phyloP scores from a whole-genome alignment of 352 stramenopile genomes.

The Pythium monospermum region DNA sequence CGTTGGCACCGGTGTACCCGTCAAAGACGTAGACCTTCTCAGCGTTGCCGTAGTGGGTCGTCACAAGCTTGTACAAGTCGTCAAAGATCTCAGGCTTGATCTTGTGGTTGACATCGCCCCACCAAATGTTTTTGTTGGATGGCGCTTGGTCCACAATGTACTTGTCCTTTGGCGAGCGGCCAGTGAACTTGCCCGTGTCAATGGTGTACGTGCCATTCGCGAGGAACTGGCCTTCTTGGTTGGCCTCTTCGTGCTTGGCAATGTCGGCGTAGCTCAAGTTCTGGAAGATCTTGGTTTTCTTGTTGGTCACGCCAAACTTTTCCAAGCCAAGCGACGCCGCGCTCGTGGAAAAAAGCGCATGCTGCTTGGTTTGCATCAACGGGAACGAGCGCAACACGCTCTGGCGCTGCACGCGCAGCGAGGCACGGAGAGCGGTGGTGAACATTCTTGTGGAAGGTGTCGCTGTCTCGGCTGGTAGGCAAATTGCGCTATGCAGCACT shows the following conservation, averaged over 20 bases:
- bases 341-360: slow-evolving; percentile 38
- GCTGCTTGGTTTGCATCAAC: slow-evolving; percentile 28
- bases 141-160: slow-evolving; percentile 51
- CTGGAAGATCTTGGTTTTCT: slow-evolving; percentile 89
- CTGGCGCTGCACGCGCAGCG: slow-evolving; percentile 50
- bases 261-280: slow-evolving; percentile 97
- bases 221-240: slow-evolving; percentile 90
- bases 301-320: slow-evolving; percentile 88
- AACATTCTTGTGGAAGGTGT: slow-evolving; percentile 38
- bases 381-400: slow-evolving; percentile 29
- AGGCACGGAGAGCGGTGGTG: slow-evolving; percentile 48
- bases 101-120: slow-evolving; percentile 50
- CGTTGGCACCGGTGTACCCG: slow-evolving; percentile 53
- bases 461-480: slow-evolving; percentile 18
- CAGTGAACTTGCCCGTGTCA: slow-evolving; percentile 98
- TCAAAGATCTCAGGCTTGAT: slow-evolving; percentile 49
- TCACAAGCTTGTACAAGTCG: slow-evolving; percentile 34
- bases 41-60: slow-evolving; percentile 39
- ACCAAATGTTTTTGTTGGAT: slow-evolving; percentile 45
- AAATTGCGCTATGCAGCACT: slow-evolving; percentile 21
- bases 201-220: slow-evolving; percentile 95
- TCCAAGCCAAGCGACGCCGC: slow-evolving; percentile 65
- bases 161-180: slow-evolving; percentile 87
- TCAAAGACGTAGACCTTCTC: slow-evolving; percentile 62
- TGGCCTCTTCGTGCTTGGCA: slow-evolving; percentile 91